Evolutionary conservation across 2,329 filamentous ascomycete genomes (phyloP), one percentile per base, ranked within the genome.

Genomic region (Aureobasidium lini): DNA sequence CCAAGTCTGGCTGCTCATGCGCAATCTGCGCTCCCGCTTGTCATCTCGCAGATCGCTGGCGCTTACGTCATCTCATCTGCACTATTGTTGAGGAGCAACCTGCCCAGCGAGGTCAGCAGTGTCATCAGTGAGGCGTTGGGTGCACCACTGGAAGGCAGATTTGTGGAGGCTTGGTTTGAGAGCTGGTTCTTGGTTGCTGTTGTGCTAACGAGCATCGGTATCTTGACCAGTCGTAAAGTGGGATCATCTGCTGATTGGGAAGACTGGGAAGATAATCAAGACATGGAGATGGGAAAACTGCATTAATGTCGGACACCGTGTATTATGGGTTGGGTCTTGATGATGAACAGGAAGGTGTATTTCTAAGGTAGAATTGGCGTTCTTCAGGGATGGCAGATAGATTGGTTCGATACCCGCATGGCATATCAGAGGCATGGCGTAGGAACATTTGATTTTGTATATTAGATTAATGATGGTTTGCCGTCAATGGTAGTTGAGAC

Each of bases 131-230:
- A 91, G 64, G 89, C 89, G 1, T 75, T 95, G 32, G 85, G 89
- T 44, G 88, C 88, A 18, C 88, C 89, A 15, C 77, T 95, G 8
- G 86, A 89, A 66, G 83, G 84, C 6, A 77, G 78, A 0, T 90
- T 89, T 66, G 87, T 89, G 5, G 85, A 95, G 67, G 79, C 83
- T 32, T 95, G 90, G 90, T 95, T 95, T 66, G 90, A 95, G 71
- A 85, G 84, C 7, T 93, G 90, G 86, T 95, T 95, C 71, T 72
- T 95, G 59, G 70, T 85, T 2, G 86, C 87, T 5, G 87, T 85
- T 62, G 75, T 78, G 0, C 68, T 81, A 11, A 94, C 90, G 1
- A 84, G 80, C 1, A 68, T 82, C n/a, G 89, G 88, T 0, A 84
- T 95, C 23, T 89, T 87, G 79, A 70, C 91, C 4, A 87, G 88